Conservation (phyloP, 2,329 filamentous ascomycete species). For the Claviceps humidiphila region DNA sequence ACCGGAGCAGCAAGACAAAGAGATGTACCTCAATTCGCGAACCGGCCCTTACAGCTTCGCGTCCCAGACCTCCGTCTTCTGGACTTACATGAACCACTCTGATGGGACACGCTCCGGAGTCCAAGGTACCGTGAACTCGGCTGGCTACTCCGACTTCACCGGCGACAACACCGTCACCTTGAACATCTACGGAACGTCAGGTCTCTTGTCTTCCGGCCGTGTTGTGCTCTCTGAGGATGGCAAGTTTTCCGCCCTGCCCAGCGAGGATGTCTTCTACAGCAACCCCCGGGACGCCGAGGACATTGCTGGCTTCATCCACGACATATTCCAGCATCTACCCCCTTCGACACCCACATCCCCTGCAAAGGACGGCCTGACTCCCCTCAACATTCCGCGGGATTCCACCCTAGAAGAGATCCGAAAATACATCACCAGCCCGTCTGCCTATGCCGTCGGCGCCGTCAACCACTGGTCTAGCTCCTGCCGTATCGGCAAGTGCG, state of each 20-base stretch:
- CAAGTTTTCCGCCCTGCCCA: constrained; percentile 28
- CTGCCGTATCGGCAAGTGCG: constrained; percentile 36
- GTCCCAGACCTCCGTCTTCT: constrained; percentile 39
- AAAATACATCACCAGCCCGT: constrained; percentile 34
- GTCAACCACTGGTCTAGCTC: constrained; percentile 42
- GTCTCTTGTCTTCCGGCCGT: constrained; percentile 33
- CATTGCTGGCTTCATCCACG: constrained; percentile 36
- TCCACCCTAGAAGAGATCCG: constrained; percentile 33
- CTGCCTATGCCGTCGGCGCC: constrained; percentile 32
- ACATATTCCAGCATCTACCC: constrained; percentile 31
- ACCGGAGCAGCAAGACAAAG: constrained; percentile 26
- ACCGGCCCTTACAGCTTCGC: constrained; percentile 40
- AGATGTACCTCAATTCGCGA: constrained; percentile 32
- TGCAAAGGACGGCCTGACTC: constrained; percentile 26
- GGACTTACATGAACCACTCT: constrained; percentile 29
- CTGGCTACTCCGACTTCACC: constrained; percentile 27
- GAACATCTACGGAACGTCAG: constrained; percentile 44
- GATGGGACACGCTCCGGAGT: constrained; percentile 30
- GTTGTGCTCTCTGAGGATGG: constrained; percentile 28
- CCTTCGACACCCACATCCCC: constrained; percentile 9
- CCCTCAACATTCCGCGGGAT: constrained; percentile 33
- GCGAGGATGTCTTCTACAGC: constrained; percentile 30
- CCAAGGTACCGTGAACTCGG: constrained; percentile 39
- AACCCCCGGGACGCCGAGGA: constrained; percentile 32
- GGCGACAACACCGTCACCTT: constrained; percentile 36